These are phyloP conservation scores for Endoconidiophora polonica DNA, from an alignment of 2,329 filamentous ascomycete species.

Conservation along the genomic window DNA sequence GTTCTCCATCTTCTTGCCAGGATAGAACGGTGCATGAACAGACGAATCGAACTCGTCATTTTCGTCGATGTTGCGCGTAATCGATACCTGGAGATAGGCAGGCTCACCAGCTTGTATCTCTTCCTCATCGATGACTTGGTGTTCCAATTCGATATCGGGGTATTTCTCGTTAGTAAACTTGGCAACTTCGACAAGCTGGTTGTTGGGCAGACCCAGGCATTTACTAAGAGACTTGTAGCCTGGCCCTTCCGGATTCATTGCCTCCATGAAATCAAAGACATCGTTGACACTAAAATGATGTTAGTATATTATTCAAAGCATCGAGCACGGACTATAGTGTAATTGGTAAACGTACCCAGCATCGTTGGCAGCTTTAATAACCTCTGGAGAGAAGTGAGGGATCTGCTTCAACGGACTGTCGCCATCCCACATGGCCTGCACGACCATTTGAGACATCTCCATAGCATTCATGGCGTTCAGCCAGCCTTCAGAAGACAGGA, in stretches of 20 bases:
- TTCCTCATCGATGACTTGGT: slow-evolving; percentile 68
- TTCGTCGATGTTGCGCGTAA: slow-evolving; percentile 68
- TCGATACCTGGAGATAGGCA: slow-evolving; percentile 65
- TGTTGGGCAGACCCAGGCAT: slow-evolving; percentile 60
- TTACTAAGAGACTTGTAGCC: slow-evolving; percentile 65
- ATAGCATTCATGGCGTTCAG: slow-evolving; percentile 96
- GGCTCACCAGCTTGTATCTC: slow-evolving; percentile 66
- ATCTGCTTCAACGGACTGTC: slow-evolving; percentile 96
- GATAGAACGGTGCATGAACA: slow-evolving; percentile 93
- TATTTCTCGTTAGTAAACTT: slow-evolving; percentile 94
- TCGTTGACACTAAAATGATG: slow-evolving; percentile 54
- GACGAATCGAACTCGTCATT: slow-evolving; percentile 54
- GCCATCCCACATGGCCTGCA: slow-evolving; percentile 97
- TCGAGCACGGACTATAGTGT: background rate
- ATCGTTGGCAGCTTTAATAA: slow-evolving; percentile 66
- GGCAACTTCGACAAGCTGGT: slow-evolving; percentile 74
- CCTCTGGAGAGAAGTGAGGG: slow-evolving; percentile 74
- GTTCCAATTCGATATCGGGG: slow-evolving; percentile 82
- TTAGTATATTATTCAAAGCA: slow-evolving; percentile 18
- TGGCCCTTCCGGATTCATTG: slow-evolving; percentile 87
- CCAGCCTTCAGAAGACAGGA: slow-evolving; percentile 87
- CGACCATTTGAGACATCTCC: slow-evolving; percentile 98
- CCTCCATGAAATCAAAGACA: slow-evolving; percentile 95
- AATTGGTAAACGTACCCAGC: slow-evolving; percentile 41
- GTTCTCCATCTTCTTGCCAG: slow-evolving; percentile 81